These are phyloP conservation scores for Neckera pumila DNA, from an alignment of 225 moss, liverwort and hornwort genomes.

Conservation along the genomic window DNA sequence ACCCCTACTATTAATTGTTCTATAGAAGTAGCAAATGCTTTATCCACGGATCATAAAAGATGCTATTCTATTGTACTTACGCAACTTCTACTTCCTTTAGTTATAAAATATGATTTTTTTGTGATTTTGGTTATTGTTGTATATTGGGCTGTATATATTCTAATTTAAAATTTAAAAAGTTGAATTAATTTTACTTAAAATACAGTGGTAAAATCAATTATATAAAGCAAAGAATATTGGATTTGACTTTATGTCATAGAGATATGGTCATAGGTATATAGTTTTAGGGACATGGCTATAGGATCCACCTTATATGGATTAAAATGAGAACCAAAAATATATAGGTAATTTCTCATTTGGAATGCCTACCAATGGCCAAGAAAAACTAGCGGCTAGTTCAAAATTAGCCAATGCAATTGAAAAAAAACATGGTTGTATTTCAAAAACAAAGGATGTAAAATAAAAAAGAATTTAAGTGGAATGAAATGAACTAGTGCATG, in stretches of 20 bases:
- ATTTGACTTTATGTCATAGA: neutral
- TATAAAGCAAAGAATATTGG: neutral
- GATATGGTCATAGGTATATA: neutral
- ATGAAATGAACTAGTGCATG: no score
- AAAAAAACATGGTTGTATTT: fast-evolving
- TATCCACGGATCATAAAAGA: no score
- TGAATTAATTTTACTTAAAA: no score
- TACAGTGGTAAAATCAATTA: no score
- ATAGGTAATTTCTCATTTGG: neutral
- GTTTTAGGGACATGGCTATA: neutral
- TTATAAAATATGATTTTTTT: no score
- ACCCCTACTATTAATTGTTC: no score
- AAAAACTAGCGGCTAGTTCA: fast-evolving
- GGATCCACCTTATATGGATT: neutral
- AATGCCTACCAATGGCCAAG: neutral
- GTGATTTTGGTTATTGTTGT: no score
- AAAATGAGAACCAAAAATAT: neutral
- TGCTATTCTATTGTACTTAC: no score
- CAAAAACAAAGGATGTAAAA: neutral
- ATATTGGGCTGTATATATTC: no score
- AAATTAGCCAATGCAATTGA: fast-evolving
- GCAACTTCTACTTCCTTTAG: no score
- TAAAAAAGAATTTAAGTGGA: fast-evolving
- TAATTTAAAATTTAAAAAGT: no score
- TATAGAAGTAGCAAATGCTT: no score